Conservation (phyloP, 805 yeast species). For the Pichia eremophila region DNA sequence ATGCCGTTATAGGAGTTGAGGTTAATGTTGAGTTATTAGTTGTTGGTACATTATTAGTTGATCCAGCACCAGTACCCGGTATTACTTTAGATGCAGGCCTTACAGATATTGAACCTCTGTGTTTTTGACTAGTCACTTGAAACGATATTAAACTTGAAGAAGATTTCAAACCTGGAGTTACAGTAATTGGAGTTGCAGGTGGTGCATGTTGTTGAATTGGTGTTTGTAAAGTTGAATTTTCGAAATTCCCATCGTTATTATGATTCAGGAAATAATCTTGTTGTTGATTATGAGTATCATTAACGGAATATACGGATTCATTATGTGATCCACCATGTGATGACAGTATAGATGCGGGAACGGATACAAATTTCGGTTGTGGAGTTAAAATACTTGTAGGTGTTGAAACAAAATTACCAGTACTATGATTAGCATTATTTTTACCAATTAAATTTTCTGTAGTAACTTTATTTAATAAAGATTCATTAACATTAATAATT, state of each 20-base stretch:
- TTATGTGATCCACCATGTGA: not conserved
- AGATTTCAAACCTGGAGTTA: conserved; percentile 11
- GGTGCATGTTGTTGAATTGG: not conserved
- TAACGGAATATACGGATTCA: not conserved
- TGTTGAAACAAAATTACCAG: not conserved
- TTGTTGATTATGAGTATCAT: not conserved
- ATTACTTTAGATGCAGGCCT: conserved; percentile 36
- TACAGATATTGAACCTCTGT: conserved; percentile 50
- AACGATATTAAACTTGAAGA: conserved; percentile 32
- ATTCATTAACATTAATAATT: conserved; percentile 4
- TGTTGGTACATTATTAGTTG: conserved; percentile 1
- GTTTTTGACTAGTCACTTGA: conserved; percentile 36
- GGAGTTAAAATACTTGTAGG: not conserved
- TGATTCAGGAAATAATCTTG: not conserved
- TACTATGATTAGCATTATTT: not conserved
- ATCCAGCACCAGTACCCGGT: conserved; percentile 15
- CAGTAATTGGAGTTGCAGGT: conserved; percentile 3
- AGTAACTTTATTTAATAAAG: conserved; percentile 2
- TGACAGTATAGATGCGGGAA: conserved; percentile 5
- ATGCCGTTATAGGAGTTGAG: conserved; percentile 2
- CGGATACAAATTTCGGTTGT: not conserved
- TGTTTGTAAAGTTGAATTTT: too few relatives aligned
- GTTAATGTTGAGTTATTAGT: conserved; percentile 11
- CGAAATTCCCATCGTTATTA: not conserved
- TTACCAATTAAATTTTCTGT: not conserved